Conservation (phyloP, 164 flowering plant genomes). For the Sedum album region DNA sequence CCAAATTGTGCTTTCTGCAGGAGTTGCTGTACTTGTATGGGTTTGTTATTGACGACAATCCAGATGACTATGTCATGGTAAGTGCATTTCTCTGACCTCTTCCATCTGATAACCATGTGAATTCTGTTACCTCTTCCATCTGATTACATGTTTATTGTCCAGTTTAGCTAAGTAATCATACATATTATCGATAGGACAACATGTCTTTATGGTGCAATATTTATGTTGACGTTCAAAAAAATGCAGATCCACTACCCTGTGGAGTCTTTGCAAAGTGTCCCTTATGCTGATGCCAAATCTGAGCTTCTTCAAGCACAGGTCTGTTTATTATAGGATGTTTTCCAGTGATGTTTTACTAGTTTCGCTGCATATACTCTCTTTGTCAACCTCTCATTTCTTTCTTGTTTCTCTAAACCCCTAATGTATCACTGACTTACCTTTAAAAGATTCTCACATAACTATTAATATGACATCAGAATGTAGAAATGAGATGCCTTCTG, state of each 20-base stretch:
- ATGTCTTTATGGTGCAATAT: neutral
- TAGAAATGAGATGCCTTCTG: slow-evolving; percentile 77
- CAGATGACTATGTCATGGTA: slow-evolving; percentile 99
- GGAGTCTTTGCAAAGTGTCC: slow-evolving; percentile 59
- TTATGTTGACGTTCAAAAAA: neutral
- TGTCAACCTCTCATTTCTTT: neutral
- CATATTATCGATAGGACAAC: neutral
- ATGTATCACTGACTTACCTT: neutral
- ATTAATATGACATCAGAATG: slow-evolving; percentile 47
- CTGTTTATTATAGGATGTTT: slow-evolving; percentile 4
- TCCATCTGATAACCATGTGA: no score
- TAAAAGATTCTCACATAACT: neutral
- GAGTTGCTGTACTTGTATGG: slow-evolving; percentile 92
- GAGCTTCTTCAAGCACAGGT: slow-evolving; percentile 92
- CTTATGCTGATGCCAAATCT: slow-evolving; percentile 54
- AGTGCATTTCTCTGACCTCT: neutral
- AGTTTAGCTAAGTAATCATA: neutral
- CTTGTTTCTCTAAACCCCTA: neutral
- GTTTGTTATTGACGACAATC: slow-evolving; percentile 75
- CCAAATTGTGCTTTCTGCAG: slow-evolving; percentile 30
- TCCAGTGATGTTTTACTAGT: no score
- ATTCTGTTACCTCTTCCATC: no score
- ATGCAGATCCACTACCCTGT: slow-evolving; percentile 81
- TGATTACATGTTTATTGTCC: neutral
- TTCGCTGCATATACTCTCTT: no score